A percentile compares a stretch with the other conserved stretches of the same genome.
Conservation (phyloP, 805 yeast genomes). For the Teunomyces lycoperdinae region DNA sequence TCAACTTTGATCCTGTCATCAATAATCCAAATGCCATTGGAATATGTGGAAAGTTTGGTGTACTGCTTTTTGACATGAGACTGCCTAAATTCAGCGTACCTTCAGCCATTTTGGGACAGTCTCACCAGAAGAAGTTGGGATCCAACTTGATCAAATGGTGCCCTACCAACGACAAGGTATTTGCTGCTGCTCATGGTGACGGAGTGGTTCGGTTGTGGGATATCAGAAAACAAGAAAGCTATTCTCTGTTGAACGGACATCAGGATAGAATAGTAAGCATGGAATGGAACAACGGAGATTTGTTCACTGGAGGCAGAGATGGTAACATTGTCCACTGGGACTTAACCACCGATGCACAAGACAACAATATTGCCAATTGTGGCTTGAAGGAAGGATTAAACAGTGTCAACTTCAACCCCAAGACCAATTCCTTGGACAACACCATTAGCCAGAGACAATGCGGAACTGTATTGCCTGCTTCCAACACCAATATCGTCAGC, state of each 20-base stretch:
- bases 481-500: slow-evolving; percentile 48
- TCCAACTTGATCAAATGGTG: slow-evolving; percentile 59
- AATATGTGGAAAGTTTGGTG: slow-evolving; percentile 68
- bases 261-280: slow-evolving; percentile 50
- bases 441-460: slow-evolving; percentile 47
- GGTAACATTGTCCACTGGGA: slow-evolving; percentile 73
- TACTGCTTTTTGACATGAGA: slow-evolving; percentile 71
- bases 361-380: slow-evolving; percentile 28
- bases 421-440: slow-evolving; percentile 29
- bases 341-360: slow-evolving; percentile 28
- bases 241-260: slow-evolving; percentile 56
- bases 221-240: slow-evolving; percentile 56
- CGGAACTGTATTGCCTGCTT: slow-evolving; percentile 62
- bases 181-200: slow-evolving; percentile 63
- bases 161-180: slow-evolving; percentile 51
- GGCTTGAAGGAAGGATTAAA: slow-evolving; percentile 46
- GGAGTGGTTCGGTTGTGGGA: slow-evolving; percentile 71
- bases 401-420: slow-evolving; percentile 36
- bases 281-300: slow-evolving; percentile 56
- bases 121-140: slow-evolving; percentile 16
- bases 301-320: slow-evolving; percentile 61
- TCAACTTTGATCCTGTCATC: slow-evolving; percentile 48
- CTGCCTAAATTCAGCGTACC: slow-evolving; percentile 40
- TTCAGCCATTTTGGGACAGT: slow-evolving; percentile 9
- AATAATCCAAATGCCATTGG: slow-evolving; percentile 35